These are phyloP conservation scores for barrel medic (Medicago truncatula) DNA, from an alignment of 306 rosid species.

Conservation along the genomic window MtrunA17r5.0-ANR NC_053048.1:45064001-45064500, in stretches of 20 bases:
- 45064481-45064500: not conserved
- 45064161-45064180: conserved; percentile 61
- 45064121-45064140: conserved; percentile 53
- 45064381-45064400: conserved; percentile 65
- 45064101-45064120: conserved; percentile 55
- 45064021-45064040: conserved; percentile 52
- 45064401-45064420: conserved; percentile 77
- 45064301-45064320: conserved; percentile 61
- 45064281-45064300: conserved; percentile 59
- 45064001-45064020: conserved; percentile 50
- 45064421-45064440: conserved; percentile 41
- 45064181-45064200: conserved; percentile 61
- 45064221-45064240: conserved; percentile 73
- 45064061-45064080: conserved; percentile 47
- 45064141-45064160: conserved; percentile 60
- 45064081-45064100: conserved; percentile 54
- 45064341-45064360: conserved; percentile 60
- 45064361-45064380: conserved; percentile 74
- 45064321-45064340: conserved; percentile 61
- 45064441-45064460: conserved; percentile 39
- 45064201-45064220: conserved; percentile 68
- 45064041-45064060: conserved; percentile 64
- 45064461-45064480: conserved; percentile 55
- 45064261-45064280: conserved; percentile 62
- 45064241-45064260: conserved; percentile 57